Conservation (phyloP, 2,329 filamentous ascomycete genomes). For the Penicillium occitanis region DNA sequence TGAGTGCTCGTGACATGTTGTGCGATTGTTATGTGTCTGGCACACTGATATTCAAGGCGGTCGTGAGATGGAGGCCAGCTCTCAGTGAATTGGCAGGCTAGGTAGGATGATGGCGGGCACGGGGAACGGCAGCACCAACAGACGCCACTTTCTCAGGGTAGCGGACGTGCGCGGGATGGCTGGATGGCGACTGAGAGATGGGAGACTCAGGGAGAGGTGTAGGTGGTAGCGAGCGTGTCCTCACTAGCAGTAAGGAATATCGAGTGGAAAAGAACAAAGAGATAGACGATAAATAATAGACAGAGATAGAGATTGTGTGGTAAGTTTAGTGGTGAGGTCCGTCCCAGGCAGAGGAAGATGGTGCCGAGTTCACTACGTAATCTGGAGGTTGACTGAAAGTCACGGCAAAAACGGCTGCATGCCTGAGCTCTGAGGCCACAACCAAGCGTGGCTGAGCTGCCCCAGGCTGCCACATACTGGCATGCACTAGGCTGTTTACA, state of each 20-base stretch:
- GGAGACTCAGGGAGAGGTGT: not conserved
- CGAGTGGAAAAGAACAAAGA: not conserved
- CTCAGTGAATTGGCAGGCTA: constrained; percentile 7
- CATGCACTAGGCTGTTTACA: not conserved
- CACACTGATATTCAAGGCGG: not conserved
- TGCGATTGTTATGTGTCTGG: not conserved
- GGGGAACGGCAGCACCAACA: constrained; percentile 10
- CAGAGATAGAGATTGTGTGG: too few species aligned
- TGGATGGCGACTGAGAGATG: not conserved
- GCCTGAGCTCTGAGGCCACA: constrained; percentile 4
- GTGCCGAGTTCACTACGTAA: constrained; percentile 13
- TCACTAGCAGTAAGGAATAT: not conserved
- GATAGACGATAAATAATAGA: not conserved
- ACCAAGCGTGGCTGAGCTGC: not conserved
- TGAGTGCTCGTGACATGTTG: constrained; percentile 90
- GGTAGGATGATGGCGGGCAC: not conserved
- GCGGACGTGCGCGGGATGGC: constrained; percentile 5
- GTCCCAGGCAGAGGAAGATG: constrained; percentile 4
- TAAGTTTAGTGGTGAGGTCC: not conserved
- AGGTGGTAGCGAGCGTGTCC: not conserved
- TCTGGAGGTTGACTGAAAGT: not conserved
- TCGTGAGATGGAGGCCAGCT: constrained; percentile 16
- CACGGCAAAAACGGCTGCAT: constrained; percentile 1
- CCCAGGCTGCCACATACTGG: constrained; percentile 5
- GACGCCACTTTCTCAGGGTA: constrained; percentile 9